These are phyloP conservation scores for Talaromyces trachyspermus DNA, from an alignment of 495 filamentous ascomycete species.

Conservation along the genomic window DNA sequence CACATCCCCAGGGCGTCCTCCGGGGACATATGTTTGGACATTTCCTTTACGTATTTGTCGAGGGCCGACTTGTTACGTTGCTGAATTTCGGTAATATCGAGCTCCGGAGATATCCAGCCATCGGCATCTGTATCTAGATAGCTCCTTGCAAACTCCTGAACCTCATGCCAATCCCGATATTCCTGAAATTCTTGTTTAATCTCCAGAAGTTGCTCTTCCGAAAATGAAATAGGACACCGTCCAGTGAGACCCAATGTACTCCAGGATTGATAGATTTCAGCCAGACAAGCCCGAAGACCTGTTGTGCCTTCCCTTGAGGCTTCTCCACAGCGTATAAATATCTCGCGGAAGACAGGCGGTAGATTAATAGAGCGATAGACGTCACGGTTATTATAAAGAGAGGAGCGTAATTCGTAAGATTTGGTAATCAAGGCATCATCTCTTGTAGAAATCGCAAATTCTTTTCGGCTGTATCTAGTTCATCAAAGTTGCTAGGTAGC, in stretches of 20 bases:
- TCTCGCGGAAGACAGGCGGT: conserved; percentile 11
- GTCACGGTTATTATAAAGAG: conserved; percentile 16
- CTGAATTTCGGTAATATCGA: conserved; percentile 50
- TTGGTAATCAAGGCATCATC: conserved; percentile 16
- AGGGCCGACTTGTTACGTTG: conserved; percentile 22
- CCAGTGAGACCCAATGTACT: conserved; percentile 16
- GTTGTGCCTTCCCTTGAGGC: conserved; percentile 13
- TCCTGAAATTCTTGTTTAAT: conserved; percentile 12
- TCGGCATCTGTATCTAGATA: conserved; percentile 17
- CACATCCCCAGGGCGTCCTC: not conserved
- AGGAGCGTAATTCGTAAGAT: conserved; percentile 20
- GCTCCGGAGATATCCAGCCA: conserved; percentile 18
- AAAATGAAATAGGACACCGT: conserved; percentile 21
- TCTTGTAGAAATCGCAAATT: conserved; percentile 11
- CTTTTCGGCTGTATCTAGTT: conserved; percentile 13
- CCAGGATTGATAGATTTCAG: conserved; percentile 12
- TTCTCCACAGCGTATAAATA: conserved; percentile 15
- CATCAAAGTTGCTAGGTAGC: conserved; percentile 23
- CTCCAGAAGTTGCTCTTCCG: conserved; percentile 17
- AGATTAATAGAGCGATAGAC: conserved; percentile 9
- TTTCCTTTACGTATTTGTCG: not conserved
- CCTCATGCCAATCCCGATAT: conserved; percentile 15
- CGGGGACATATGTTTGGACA: not conserved
- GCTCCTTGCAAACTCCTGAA: conserved; percentile 16
- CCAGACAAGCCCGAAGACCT: conserved; percentile 16